Evolutionary conservation across 2,329 filamentous ascomycete species (phyloP).

Genomic region (Ophiocordyceps camponoti-floridani): DNA sequence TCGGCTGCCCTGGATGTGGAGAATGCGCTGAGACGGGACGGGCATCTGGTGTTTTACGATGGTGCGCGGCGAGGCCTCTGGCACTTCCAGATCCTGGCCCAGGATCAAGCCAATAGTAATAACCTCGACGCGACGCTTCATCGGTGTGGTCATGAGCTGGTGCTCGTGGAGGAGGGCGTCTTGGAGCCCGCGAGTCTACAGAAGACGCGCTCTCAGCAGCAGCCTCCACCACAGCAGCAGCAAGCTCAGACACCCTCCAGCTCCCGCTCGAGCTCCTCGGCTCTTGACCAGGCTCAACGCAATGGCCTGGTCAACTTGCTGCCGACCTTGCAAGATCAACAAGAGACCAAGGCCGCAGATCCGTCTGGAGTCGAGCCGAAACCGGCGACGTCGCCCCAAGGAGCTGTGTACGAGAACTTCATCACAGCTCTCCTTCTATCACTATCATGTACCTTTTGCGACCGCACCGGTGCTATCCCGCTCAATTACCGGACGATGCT

Average conservation of each 20-base stretch:
- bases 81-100: slow-evolving; percentile 30
- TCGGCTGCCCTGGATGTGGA: slow-evolving; percentile 33
- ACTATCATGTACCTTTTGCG: slow-evolving; percentile 31
- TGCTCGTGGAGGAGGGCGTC: slow-evolving; percentile 27
- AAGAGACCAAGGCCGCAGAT: slow-evolving; percentile 10
- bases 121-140: slow-evolving; percentile 22
- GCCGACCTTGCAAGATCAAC: slow-evolving; percentile 7
- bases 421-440: slow-evolving; percentile 32
- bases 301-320: slow-evolving; percentile 3
- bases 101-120: slow-evolving; percentile 6
- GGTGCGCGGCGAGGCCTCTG: slow-evolving; percentile 30
- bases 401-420: slow-evolving; percentile 34
- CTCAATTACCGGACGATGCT: slow-evolving; percentile 35
- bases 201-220: slow-evolving; percentile 18
- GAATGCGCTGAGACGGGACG: slow-evolving; percentile 28
- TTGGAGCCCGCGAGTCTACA: slow-evolving; percentile 31
- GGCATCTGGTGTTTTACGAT: slow-evolving; percentile 35
- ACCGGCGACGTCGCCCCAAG: slow-evolving; percentile 11
- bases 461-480: slow-evolving; percentile 27
- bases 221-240: slow-evolving; percentile 8
- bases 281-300: slow-evolving; percentile 17
- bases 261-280: slow-evolving; percentile 23
- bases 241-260: slow-evolving; percentile 26
- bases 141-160: slow-evolving; percentile 24
- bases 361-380: slow-evolving; percentile 10